phyloP scores from a whole-genome alignment of 192 early-diverging fungal genomes.

The Coemansia sp. region DNA sequence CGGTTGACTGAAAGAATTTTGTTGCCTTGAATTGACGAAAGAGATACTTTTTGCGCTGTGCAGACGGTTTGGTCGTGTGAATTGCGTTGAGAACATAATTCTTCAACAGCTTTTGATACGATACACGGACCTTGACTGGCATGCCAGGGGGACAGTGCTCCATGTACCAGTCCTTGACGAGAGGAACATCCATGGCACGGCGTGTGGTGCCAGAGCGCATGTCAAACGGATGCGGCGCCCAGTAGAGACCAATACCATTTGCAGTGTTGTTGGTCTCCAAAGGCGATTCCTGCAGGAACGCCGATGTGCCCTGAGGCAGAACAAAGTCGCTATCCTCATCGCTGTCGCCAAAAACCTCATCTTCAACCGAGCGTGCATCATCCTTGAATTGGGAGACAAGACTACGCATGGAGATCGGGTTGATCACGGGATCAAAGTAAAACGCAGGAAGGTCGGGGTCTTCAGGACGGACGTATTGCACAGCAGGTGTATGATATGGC shows the following conservation, averaged over 20 bases:
- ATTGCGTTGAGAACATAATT: conserved; percentile 94
- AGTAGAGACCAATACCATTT: conserved; percentile 89
- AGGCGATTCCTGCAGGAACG: conserved; percentile 77
- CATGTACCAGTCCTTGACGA: conserved; percentile 98
- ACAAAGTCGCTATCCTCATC: conserved; percentile 72
- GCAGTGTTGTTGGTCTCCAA: conserved; percentile 93
- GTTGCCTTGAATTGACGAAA: conserved; percentile 94
- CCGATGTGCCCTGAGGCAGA: conserved; percentile 72
- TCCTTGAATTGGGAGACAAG: conserved; percentile 67
- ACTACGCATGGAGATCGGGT: conserved; percentile 76
- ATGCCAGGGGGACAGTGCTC: conserved; percentile 91
- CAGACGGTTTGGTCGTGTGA: conserved; percentile 83
- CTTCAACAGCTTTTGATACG: conserved; percentile 97
- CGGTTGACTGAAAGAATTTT: conserved; percentile 98
- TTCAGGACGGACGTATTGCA: conserved; percentile 85
- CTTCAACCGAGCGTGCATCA: conserved; percentile 66
- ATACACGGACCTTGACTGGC: conserved; percentile 98
- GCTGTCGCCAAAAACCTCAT: conserved; percentile 71
- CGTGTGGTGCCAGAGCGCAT: conserved; percentile 87
- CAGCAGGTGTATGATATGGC: conserved; percentile 91
- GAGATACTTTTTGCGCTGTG: conserved; percentile 88
- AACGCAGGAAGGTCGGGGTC: conserved; percentile 97
- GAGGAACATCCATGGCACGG: conserved; percentile 89
- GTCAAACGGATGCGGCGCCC: conserved; percentile 98
- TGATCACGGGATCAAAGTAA: conserved; percentile 96